Evolutionary conservation across 2,329 filamentous ascomycete species (phyloP).

Genomic region (Aspergillus oerlinghausenensis): DNA sequence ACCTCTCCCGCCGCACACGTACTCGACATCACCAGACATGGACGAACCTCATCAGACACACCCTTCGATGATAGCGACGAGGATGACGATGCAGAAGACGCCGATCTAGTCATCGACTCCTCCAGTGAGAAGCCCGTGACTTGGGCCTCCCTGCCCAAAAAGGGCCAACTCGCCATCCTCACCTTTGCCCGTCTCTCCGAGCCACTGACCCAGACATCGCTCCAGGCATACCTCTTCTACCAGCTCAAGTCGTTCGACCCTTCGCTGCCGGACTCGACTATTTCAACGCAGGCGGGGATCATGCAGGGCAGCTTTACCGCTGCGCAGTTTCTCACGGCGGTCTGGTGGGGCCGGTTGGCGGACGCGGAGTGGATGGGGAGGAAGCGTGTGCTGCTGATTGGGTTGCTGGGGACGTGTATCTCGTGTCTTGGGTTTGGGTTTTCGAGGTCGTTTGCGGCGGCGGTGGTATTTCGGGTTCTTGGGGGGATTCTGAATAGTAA

Average conservation of each 20-base stretch:
- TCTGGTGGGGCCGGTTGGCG: conserved; percentile 72
- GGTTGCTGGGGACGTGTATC: conserved; percentile 64
- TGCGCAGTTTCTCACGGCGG: conserved; percentile 75
- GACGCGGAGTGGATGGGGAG: conserved; percentile 64
- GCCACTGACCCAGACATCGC: conserved; percentile 72
- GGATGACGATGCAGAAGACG: conserved; percentile 13
- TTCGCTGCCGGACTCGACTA: conserved; percentile 54
- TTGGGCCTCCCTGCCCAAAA: conserved; percentile 71
- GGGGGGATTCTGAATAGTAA: conserved; percentile 69
- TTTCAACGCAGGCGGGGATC: conserved; percentile 72
- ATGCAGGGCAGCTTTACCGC: conserved; percentile 75
- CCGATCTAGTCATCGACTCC: conserved; percentile 2
- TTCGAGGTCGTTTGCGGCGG: conserved; percentile 57
- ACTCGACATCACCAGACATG: conserved; percentile 10
- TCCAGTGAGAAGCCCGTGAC: conserved; percentile 48
- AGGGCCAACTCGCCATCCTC: conserved; percentile 71
- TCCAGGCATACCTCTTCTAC: conserved; percentile 81
- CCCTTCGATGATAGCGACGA: conserved; percentile 11
- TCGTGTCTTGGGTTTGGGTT: conserved; percentile 67
- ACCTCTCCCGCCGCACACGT: conserved; percentile 9
- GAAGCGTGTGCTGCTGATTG: conserved; percentile 74
- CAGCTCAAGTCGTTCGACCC: conserved; percentile 76
- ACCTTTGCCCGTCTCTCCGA: conserved; percentile 76
- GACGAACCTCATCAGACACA: conserved; percentile 13
- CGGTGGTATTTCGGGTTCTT: conserved; percentile 61